Evolutionary conservation across 2,329 filamentous ascomycete genomes (phyloP).

Genomic region (Xylariaceae sp.): DNA sequence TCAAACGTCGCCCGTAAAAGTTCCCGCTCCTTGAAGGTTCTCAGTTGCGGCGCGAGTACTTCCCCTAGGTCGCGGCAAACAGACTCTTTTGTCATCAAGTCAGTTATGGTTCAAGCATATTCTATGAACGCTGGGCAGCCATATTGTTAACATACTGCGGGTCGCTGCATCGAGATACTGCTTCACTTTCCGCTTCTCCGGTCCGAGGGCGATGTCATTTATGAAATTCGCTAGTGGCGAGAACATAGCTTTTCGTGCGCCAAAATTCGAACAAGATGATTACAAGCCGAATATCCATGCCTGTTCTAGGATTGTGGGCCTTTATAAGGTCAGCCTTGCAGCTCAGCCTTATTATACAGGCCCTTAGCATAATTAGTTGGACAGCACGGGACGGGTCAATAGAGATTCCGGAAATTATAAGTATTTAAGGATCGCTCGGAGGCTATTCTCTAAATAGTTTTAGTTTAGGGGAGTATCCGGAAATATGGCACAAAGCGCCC

Average conservation of each 20-base stretch:
- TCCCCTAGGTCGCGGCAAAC: slow-evolving; percentile 3
- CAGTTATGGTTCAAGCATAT: not conserved
- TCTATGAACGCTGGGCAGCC: not conserved
- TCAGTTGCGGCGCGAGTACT: not conserved
- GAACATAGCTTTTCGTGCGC: slow-evolving; percentile 8
- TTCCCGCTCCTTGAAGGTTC: not conserved
- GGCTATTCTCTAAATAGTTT: no score
- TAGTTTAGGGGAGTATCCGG: no score
- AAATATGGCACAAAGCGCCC: no score
- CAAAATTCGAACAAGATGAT: no score
- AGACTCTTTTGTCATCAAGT: not conserved
- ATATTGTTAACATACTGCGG: slow-evolving; percentile 5
- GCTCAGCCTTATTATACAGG: no score
- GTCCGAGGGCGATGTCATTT: not conserved
- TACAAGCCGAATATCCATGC: no score
- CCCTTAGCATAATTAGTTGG: no score
- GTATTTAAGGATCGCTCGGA: no score
- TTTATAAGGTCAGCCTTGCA: no score
- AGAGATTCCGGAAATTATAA: no score
- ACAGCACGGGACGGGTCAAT: no score
- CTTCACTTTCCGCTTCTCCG: slow-evolving; percentile 6
- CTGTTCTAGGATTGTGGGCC: no score
- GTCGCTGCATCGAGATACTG: slow-evolving; percentile 7
- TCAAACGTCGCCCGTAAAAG: slow-evolving; percentile 8
- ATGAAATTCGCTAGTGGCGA: not conserved